Percentiles rank a stretch among this genome's conserved stretches.
These are phyloP conservation scores for Monascus ruber DNA, from an alignment of 2,329 filamentous ascomycete species.

Conservation along the genomic window DNA sequence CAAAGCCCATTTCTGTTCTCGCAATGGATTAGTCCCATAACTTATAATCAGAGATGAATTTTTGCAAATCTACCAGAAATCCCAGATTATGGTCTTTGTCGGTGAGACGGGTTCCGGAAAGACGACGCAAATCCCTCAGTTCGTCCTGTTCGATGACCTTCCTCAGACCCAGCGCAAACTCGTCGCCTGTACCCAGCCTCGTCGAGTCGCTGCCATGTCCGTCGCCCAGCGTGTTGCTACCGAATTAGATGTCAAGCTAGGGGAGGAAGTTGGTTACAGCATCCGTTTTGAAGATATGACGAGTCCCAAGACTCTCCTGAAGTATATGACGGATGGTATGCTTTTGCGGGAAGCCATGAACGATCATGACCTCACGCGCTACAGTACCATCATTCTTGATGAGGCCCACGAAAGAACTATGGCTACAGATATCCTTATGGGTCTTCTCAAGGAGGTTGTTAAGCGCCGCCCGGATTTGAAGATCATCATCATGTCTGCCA, in stretches of 20 bases:
- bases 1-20: not conserved
- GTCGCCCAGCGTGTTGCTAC: constrained; percentile 96
- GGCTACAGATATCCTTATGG: constrained; percentile 95
- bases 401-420: constrained; percentile 97
- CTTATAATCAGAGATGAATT: constrained; percentile 62
- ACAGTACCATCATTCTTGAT: constrained; percentile 96
- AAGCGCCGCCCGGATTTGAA: constrained; percentile 77
- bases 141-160: constrained; percentile 92
- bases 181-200: constrained; percentile 92
- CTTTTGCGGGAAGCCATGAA: constrained; percentile 92
- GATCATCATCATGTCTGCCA: constrained; percentile 98
- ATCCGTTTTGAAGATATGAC: constrained; percentile 98
- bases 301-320: constrained; percentile 75
- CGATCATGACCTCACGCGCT: constrained; percentile 80
- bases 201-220: constrained; percentile 96
- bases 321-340: constrained; percentile 99
- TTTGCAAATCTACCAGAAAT: constrained; percentile 79
- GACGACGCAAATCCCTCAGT: constrained; percentile 97
- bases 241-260: constrained; percentile 87
- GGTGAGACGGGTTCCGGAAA: constrained; percentile 99
- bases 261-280: constrained; percentile 94
- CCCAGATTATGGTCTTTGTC: constrained; percentile 94
- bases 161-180: constrained; percentile 78
- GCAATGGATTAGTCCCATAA: constrained; percentile 2
- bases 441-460: constrained; percentile 82